Base-by-base conservation (phyloP, 495 filamentous ascomycete species). In the Hyphodiscus hymeniophilus region DNA sequence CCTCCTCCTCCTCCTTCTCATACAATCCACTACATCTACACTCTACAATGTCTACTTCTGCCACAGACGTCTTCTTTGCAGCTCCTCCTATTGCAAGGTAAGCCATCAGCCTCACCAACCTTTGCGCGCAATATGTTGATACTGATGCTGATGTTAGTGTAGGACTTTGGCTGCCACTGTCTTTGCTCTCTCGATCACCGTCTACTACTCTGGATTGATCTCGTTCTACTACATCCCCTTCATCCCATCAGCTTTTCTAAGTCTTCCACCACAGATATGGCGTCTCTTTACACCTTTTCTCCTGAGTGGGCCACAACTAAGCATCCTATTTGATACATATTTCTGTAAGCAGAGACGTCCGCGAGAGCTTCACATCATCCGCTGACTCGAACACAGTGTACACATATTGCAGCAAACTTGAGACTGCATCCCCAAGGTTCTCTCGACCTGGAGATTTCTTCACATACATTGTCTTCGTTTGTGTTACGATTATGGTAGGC, bases 271-370 rank as follows among this genome's bases (percentile, higher is more conserved):
- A 40, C 66, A 87, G 49, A 36, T 84, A 58, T 88, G 82, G 80
- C 72, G 82, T 26, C 57, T 89, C 2, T 63, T 80, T 30, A 83
- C 86, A 10, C 68, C 74, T 33, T 95, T 94, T 66, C 63, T 90
- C 31, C 61, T 94, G 46, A 89, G 83, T 11, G 72, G 77, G 24
- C 67, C 72, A 13, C 49, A 75, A 26, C 57, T 91, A 42, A 63
- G 62, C 38, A 82, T 95, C 39, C 49, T 95, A 30, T 70, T 94
- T 59, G 88, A 96, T 66, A 81, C 90, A 21, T 92, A 88, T 66
- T 85, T 89, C 59, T 62, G 84, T 89, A 77, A 60, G 79, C 8
- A 33, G 17, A 23, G 1, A 22, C 18, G 21, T 22, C 7, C 16
- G 3, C 7, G 20, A 15, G 12, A 13, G 13, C 12, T 13, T n/a